A percentile compares a stretch with the other conserved stretches of the same genome.
Evolutionary conservation across 2,329 filamentous ascomycete genomes (phyloP).

Genomic region (Sporothrix luriei): DNA sequence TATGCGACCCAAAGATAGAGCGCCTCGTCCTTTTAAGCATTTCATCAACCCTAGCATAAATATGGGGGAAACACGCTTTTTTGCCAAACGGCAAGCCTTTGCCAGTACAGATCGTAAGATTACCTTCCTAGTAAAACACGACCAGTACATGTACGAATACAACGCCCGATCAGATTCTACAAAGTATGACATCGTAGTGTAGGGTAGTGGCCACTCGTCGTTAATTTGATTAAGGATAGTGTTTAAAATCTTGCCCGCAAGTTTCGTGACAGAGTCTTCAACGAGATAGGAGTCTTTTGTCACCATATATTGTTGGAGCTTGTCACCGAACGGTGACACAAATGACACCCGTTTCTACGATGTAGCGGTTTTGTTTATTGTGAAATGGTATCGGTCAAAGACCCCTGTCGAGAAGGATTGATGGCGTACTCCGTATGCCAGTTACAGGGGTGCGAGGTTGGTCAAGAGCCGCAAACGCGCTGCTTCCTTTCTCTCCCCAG

Average conservation of each 20-base stretch:
- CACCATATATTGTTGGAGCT: no score
- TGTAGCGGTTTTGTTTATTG: not conserved
- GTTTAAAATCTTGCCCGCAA: conserved; percentile 7
- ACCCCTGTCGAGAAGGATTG: not conserved
- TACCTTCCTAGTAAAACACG: not conserved
- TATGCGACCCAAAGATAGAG: no score
- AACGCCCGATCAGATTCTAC: not conserved
- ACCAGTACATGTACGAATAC: not conserved
- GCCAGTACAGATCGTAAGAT: not conserved
- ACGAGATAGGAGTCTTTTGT: no score
- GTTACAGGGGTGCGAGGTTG: conserved; percentile 1
- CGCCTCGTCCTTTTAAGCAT: no score
- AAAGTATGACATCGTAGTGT: no score
- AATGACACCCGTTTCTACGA: not conserved
- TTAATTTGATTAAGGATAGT: no score
- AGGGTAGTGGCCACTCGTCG: no score
- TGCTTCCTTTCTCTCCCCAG: not conserved
- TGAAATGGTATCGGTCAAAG: not conserved
- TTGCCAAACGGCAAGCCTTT: no score
- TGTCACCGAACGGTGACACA: not conserved
- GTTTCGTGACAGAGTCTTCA: not conserved
- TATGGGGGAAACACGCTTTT: no score
- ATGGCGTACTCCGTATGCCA: not conserved
- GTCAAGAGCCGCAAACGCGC: conserved; percentile 18
- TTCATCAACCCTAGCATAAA: no score